These are phyloP conservation scores for Catunica adiposa DNA, from an alignment of 2,329 filamentous ascomycete species.

Conservation along the genomic window DNA sequence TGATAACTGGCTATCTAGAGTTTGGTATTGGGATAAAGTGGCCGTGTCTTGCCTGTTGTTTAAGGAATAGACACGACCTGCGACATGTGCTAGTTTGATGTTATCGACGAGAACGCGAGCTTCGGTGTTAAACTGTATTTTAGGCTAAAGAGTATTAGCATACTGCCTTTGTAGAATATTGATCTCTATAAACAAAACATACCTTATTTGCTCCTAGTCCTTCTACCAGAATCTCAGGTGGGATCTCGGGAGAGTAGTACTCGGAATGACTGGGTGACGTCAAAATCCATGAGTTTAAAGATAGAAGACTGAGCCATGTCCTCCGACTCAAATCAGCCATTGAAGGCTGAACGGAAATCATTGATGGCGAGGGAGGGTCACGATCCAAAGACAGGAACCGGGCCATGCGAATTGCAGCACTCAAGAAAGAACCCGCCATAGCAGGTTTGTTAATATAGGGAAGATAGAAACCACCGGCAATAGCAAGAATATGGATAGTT, in stretches of 20 bases:
- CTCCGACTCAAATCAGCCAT: conserved; percentile 45
- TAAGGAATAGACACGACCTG: conserved; percentile 60
- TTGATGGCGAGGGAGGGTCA: background rate
- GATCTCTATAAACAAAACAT: background rate
- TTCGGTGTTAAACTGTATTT: background rate
- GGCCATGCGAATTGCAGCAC: conserved; percentile 57
- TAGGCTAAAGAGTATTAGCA: background rate
- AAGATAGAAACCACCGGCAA: conserved; percentile 61
- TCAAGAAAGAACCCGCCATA: conserved; percentile 57
- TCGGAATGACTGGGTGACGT: conserved; percentile 56
- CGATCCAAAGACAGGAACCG: conserved; percentile 33
- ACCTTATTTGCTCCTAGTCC: conserved; percentile 1
- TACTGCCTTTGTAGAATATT: background rate
- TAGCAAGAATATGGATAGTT: conserved; percentile 51
- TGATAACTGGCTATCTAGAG: conserved; percentile 50
- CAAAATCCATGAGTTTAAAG: conserved; percentile 57
- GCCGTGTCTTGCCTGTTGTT: conserved; percentile 28
- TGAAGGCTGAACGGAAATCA: conserved; percentile 24
- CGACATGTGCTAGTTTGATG: conserved; percentile 64
- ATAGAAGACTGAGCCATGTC: conserved; percentile 62
- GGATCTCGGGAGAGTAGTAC: conserved; percentile 30
- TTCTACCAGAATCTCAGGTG: conserved; percentile 20
- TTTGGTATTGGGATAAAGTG: conserved; percentile 48
- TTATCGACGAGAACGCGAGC: conserved; percentile 33
- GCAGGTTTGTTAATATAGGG: conserved; percentile 66